Conservation (phyloP, 2,329 filamentous ascomycete species). For the Dactylellina parvicollis region DNA sequence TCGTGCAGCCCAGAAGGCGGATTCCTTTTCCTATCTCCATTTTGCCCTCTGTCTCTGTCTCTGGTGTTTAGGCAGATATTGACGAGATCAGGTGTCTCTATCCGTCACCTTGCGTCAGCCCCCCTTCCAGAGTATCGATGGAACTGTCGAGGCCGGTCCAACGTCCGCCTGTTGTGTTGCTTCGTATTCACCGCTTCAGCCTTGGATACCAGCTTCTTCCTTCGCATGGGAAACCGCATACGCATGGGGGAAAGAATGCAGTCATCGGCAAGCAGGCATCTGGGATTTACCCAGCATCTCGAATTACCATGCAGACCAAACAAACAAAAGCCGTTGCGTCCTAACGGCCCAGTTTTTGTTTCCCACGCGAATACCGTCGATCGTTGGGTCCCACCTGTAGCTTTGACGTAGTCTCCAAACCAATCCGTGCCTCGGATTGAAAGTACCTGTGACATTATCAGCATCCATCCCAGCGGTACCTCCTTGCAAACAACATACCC, state of each 20-base stretch:
- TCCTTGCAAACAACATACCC: slow-evolving; percentile 2
- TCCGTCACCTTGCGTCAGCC: slow-evolving; percentile 45
- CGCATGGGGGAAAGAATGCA: slow-evolving; percentile 18
- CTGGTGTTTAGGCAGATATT: slow-evolving; percentile 28
- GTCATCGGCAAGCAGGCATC: slow-evolving; percentile 42
- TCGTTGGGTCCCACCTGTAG: slow-evolving; percentile 7
- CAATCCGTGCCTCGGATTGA: not conserved
- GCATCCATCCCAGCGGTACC: not conserved
- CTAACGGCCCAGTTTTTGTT: slow-evolving; percentile 7
- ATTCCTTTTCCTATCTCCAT: not conserved
- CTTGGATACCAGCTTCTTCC: slow-evolving; percentile 2
- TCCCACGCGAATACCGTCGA: slow-evolving; percentile 26
- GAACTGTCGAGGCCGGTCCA: not conserved
- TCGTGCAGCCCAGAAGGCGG: not conserved
- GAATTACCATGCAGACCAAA: not conserved
- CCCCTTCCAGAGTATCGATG: not conserved
- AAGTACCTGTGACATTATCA: slow-evolving; percentile 19
- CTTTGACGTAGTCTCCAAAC: slow-evolving; percentile 19
- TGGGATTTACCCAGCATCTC: slow-evolving; percentile 24
- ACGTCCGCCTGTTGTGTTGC: not conserved
- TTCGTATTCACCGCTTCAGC: slow-evolving; percentile 26
- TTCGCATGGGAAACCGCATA: not conserved
- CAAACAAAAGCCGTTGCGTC: slow-evolving; percentile 13
- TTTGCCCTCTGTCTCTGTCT: not conserved
- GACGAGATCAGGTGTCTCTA: slow-evolving; percentile 35